Evolutionary conservation across 139 green algal species (phyloP), one percentile per base, ranked within the genome.

Genomic region (Desmodesmus armatus): DNA sequence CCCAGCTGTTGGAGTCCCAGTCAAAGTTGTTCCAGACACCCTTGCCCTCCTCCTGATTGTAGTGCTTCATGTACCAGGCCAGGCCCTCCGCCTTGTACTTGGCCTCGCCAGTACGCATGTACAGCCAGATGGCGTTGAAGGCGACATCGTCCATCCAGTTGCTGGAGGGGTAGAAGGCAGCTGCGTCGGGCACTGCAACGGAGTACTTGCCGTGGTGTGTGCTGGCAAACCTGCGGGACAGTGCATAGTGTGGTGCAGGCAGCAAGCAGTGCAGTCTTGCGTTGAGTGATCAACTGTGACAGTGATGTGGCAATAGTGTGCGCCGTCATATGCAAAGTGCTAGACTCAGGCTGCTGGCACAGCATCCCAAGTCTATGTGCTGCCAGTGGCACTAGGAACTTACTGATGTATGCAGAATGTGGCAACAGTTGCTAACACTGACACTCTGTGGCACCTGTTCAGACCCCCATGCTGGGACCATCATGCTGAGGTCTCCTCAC

Each of bases 131-230:
- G 7, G 82, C 82, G 25, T 63, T 51, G 31, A 29, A 87, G 7
- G 72, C 33, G 13, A 83, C n/a, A 55, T 89, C 85, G 35, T 89
- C 85, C 70, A 76, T 70, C 41, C 69, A 72, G 85, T 89, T 85
- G 78, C 25, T 78, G 21, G 67, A 83, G 4, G 13, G 44, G 79
- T 89, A 89, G 70, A 87, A 86, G 60, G 5, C 63, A 13, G 44
- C 79, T 21, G 85, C 85, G 29, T 89, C 78, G 58, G 85, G 15
- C 2, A 89, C 71, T 2, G 78, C 67, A 13, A 17, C 49, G 35
- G 47, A 58, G 79, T 89, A 89, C 41, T 51, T 67, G 41, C 85
- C 85, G 1, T 47, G 65, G 62, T 87, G 55, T 41, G 77, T 82
- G 55, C 17, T 41, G 25, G 71, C 85, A 53, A 89, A 89, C 40